phyloP scores from a whole-genome alignment of 192 early-diverging fungal species.

The Oehlia diaphana region DNA sequence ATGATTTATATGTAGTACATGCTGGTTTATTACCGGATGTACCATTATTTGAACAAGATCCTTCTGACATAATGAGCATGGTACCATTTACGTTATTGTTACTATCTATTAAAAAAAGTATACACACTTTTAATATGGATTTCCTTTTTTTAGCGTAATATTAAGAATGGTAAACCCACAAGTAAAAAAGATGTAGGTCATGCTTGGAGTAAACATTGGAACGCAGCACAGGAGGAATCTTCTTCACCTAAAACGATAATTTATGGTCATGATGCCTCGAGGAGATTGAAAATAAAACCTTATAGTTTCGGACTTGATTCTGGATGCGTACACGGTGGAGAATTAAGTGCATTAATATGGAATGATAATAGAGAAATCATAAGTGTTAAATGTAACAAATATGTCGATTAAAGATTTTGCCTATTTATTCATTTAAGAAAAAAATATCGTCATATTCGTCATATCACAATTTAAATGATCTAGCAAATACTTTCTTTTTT shows the following conservation, averaged over 20 bases:
- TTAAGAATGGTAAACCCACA: slow-evolving; percentile 43
- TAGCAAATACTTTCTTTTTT: too few relatives aligned
- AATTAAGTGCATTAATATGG: slow-evolving; percentile 53
- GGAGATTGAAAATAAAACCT: slow-evolving; percentile 53
- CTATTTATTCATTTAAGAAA: neutral
- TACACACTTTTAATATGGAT: neutral
- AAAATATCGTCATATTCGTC: too few relatives aligned
- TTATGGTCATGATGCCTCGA: slow-evolving; percentile 71
- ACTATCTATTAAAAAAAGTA: too few relatives aligned
- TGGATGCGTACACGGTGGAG: slow-evolving; percentile 67
- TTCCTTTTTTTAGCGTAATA: slow-evolving; percentile 40
- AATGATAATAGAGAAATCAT: neutral
- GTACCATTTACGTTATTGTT: slow-evolving; percentile 19
- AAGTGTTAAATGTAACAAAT: slow-evolving; percentile 12
- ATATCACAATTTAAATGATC: too few relatives aligned
- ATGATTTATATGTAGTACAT: slow-evolving; percentile 63
- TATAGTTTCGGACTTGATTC: slow-evolving; percentile 67
- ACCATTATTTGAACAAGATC: slow-evolving; percentile 50
- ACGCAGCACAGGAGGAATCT: slow-evolving; percentile 32
- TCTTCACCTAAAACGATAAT: slow-evolving; percentile 41
- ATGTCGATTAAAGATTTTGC: neutral
- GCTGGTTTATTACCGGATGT: slow-evolving; percentile 61
- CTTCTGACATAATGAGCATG: slow-evolving; percentile 62
- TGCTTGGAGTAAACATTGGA: slow-evolving; percentile 45
- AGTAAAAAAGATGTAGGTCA: slow-evolving; percentile 37